Percentiles rank a stretch among this genome's conserved stretches.
Evolutionary conservation across 345 rosid genomes (phyloP).

Genomic region (Cardamine resedifolia): DNA sequence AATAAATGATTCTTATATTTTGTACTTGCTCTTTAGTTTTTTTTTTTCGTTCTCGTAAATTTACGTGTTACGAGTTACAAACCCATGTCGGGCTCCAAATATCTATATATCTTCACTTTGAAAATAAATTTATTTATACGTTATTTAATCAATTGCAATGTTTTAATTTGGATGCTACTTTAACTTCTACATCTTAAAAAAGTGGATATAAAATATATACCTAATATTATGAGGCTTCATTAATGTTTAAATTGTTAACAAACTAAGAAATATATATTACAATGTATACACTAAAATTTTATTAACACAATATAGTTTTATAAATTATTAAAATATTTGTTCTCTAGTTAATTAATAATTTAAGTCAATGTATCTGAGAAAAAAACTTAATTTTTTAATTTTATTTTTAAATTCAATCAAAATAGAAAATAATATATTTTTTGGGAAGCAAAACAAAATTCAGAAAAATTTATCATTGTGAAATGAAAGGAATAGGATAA

Average conservation of each 20-base stretch:
- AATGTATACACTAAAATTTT: no score
- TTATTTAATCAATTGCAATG: not conserved
- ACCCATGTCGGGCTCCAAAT: constrained; percentile 24
- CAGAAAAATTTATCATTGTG: not conserved
- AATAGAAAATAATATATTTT: not conserved
- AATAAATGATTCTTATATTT: constrained; percentile 31
- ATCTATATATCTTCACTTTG: not conserved
- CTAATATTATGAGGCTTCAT: not conserved
- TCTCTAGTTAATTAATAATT: not conserved
- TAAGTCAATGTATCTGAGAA: not conserved
- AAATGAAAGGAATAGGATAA: not conserved
- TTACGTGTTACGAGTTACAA: constrained; percentile 22
- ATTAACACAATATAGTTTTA: not conserved
- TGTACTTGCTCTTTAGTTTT: constrained; percentile 26
- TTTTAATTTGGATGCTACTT: constrained; percentile 9
- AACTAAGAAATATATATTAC: no score
- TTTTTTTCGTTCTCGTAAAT: constrained; percentile 22
- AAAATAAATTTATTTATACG: not conserved
- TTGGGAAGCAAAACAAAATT: not conserved
- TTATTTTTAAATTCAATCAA: no score
- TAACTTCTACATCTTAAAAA: not conserved
- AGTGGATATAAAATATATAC: not conserved
- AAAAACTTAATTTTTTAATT: no score
- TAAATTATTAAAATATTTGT: not conserved
- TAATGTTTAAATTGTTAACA: not conserved